Conservation (phyloP, 2,329 filamentous ascomycete genomes). For the Metarhizium anisopliae region DNA sequence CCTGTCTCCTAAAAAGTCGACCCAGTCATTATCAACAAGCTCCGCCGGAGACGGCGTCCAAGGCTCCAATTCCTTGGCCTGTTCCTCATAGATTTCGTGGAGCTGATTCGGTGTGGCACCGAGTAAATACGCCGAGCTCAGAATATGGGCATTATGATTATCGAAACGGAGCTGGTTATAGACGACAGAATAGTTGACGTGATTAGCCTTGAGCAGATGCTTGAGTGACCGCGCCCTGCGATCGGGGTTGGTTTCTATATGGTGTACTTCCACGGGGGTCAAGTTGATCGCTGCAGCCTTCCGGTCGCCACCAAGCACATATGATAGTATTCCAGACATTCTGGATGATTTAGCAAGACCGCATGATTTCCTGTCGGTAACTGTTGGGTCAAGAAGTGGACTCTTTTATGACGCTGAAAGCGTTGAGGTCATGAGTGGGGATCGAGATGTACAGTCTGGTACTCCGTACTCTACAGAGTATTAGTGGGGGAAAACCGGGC, state of each 20-base stretch:
- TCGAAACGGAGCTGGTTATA: slow-evolving; percentile 67
- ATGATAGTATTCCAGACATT: slow-evolving; percentile 27
- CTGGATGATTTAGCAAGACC: background rate
- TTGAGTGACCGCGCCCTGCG: slow-evolving; percentile 77
- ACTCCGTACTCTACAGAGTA: background rate
- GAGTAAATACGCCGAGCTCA: slow-evolving; percentile 78
- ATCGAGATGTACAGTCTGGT: background rate
- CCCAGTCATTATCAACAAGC: slow-evolving; percentile 76
- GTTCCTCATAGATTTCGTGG: slow-evolving; percentile 70
- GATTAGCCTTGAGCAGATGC: slow-evolving; percentile 84
- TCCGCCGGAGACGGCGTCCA: slow-evolving; percentile 84
- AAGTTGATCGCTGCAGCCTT: slow-evolving; percentile 40
- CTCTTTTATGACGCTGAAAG: background rate
- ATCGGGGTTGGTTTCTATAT: slow-evolving; percentile 71
- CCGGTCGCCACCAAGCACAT: slow-evolving; percentile 17
- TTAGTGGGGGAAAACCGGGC: background rate
- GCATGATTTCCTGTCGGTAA: no score
- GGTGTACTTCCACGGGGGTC: slow-evolving; percentile 62
- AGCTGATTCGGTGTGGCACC: slow-evolving; percentile 67
- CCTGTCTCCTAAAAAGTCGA: slow-evolving; percentile 69
- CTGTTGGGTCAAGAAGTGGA: background rate
- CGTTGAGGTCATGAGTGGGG: slow-evolving; percentile 2
- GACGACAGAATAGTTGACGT: slow-evolving; percentile 78
- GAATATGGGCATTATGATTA: slow-evolving; percentile 76
- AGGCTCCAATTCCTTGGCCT: slow-evolving; percentile 61